Percentiles rank a stretch among this genome's conserved stretches.
These are phyloP conservation scores for Dictyostelium citrinum DNA, from an alignment of 78 protist genomes.

Conservation along the genomic window DNA sequence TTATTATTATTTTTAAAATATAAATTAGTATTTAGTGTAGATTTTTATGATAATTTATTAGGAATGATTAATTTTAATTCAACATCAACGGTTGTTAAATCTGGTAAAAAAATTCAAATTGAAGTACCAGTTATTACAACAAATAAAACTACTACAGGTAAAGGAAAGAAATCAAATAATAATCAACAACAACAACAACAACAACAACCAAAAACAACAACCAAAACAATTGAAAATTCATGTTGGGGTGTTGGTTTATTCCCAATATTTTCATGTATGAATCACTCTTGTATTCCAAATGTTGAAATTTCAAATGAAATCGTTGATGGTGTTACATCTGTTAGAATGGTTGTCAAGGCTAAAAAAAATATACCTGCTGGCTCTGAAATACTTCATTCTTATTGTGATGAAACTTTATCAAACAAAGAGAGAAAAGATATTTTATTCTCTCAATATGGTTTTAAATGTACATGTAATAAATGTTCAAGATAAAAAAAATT, in stretches of 20 bases:
- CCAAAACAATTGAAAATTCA: background rate
- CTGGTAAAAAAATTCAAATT: background rate
- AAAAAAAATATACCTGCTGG: slow-evolving; percentile 41
- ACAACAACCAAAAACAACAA: background rate
- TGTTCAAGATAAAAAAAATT: background rate
- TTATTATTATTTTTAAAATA: background rate
- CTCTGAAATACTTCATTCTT: slow-evolving; percentile 18
- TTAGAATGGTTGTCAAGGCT: slow-evolving; percentile 37
- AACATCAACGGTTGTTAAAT: slow-evolving; percentile 39
- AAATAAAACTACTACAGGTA: background rate
- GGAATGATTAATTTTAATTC: slow-evolving; percentile 61
- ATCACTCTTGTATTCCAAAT: slow-evolving; percentile 73
- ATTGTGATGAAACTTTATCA: slow-evolving; percentile 52
- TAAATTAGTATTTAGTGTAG: slow-evolving; percentile 51
- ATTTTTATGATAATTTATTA: slow-evolving; percentile 58
- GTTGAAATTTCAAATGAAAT: slow-evolving; percentile 47
- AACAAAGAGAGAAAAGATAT: slow-evolving; percentile 25
- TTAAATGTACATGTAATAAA: slow-evolving; percentile 57
- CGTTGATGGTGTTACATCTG: slow-evolving; percentile 27
- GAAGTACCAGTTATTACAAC: background rate
- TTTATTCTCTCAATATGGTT: slow-evolving; percentile 52
- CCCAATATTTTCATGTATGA: slow-evolving; percentile 71
- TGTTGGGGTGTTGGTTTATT: slow-evolving; percentile 58
- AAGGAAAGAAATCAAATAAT: background rate
- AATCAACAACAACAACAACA: too few species aligned